Evolutionary conservation across 495 filamentous ascomycete species (phyloP), one percentile per base, ranked within the genome.

Genomic region (Penicillium soppii): DNA sequence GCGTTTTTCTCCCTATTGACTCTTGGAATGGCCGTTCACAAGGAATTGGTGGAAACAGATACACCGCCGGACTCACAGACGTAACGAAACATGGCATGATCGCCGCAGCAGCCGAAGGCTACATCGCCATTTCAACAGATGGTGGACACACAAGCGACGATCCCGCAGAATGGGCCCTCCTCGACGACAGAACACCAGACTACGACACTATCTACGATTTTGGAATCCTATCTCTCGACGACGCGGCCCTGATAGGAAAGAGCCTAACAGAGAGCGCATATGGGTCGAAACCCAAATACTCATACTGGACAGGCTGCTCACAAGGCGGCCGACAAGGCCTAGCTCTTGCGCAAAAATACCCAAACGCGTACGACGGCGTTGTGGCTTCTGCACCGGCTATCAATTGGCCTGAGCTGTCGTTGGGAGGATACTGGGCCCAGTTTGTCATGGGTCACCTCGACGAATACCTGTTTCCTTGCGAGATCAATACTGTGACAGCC

Each of bases 351-450:
- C 66, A 77, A 47, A 58, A 67, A 21, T 76, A 63, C 53, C 76
- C 76, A 0, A 57, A 54, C 6, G 62, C 68, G 5, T 79, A 81
- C 53, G 81, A 89, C 54, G 86, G 86, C n/a, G 81, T 83, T 13
- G 57, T 87, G n/a, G 74, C 77, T 15, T 78, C 75, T 5, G 75
- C 80, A 15, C 77, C 69, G 12, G 61, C 67, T 30, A 50, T 68
- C 21, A 71, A 67, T 45, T 77, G 70, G 59, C 66, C 66, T 16
- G 69, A 68, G 20, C 57, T 79, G 7, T 33, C 50, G 0, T 21
- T 55, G 2, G 48, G 50, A 4, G 47, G 43, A n/a, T 56, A 44
- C 35, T 66, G 54, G 54, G 37, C 63, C 1, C 50, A 53, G 32
- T 45, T 62, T 20, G 29, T 57, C 15, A 59, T 59, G 56, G 47